These are phyloP conservation scores for Boletus pseudo-olivaceus DNA, from an alignment of 768 basidiomycete species.

Conservation along the genomic window DNA sequence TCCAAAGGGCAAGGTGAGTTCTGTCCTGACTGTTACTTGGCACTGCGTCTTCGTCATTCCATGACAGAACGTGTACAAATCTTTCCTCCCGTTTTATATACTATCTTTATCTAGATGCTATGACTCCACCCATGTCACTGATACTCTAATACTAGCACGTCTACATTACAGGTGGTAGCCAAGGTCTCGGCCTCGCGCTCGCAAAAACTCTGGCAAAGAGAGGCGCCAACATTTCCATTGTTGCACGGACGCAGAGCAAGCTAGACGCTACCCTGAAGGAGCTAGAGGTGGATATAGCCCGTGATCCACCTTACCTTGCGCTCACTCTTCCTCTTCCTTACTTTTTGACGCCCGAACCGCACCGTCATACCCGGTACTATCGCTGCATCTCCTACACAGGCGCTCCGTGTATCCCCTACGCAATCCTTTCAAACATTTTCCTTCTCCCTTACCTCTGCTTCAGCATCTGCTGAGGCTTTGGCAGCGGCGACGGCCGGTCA, in stretches of 20 bases:
- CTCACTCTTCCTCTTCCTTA: background rate
- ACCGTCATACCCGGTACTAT: background rate
- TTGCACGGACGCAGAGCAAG: conserved; percentile 68
- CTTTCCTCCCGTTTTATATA: background rate
- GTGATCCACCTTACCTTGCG: background rate
- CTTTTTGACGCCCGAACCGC: background rate
- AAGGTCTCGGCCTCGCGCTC: conserved; percentile 75
- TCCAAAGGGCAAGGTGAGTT: conserved; percentile 41
- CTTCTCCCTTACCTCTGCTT: conserved; percentile 53
- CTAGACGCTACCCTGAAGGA: conserved; percentile 56
- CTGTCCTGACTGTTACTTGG: too few relatives aligned
- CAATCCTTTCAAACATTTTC: conserved; percentile 70
- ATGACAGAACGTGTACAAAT: background rate
- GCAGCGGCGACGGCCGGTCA: conserved; percentile 53
- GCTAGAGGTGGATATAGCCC: conserved; percentile 55
- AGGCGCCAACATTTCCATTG: conserved; percentile 84
- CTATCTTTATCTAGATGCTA: background rate
- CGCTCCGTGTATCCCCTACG: conserved; percentile 45
- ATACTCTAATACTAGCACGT: conserved; percentile 52
- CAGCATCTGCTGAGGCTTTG: conserved; percentile 57
- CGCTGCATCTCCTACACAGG: conserved; percentile 32
- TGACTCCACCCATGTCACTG: background rate
- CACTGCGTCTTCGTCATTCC: background rate
- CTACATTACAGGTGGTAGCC: conserved; percentile 81
- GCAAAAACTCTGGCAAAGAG: conserved; percentile 59